These are phyloP conservation scores for Pleurotus eryngii DNA, from an alignment of 768 basidiomycete species.

Conservation along the genomic window DNA sequence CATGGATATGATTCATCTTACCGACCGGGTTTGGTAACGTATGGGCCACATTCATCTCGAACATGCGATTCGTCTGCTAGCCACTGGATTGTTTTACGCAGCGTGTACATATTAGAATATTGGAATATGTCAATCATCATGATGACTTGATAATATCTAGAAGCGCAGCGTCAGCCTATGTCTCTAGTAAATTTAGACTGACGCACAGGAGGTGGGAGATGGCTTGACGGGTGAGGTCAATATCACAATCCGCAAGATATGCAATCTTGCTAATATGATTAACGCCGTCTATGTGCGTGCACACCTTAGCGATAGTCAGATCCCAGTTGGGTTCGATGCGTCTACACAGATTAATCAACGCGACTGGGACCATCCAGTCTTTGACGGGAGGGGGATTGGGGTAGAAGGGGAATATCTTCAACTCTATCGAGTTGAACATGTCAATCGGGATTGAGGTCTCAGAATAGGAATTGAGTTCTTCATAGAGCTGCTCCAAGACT, in stretches of 20 bases:
- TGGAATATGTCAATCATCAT: constrained; percentile 98
- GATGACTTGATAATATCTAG: constrained; percentile 91
- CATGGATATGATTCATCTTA: background rate
- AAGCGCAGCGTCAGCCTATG: constrained; percentile 9
- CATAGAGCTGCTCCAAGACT: constrained; percentile 94
- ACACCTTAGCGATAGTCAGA: constrained; percentile 87
- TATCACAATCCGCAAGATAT: constrained; percentile 85
- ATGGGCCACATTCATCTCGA: constrained; percentile 86
- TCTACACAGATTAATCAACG: constrained; percentile 78
- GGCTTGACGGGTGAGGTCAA: constrained; percentile 77
- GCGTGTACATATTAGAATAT: constrained; percentile 95
- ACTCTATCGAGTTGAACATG: constrained; percentile 88
- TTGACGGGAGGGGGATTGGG: constrained; percentile 87
- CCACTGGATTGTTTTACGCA: constrained; percentile 83
- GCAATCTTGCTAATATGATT: constrained; percentile 92
- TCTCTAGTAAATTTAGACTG: background rate
- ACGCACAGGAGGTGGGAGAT: constrained; percentile 89
- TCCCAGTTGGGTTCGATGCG: constrained; percentile 94
- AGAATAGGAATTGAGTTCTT: constrained; percentile 95
- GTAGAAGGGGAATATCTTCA: constrained; percentile 96
- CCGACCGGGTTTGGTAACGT: constrained; percentile 77
- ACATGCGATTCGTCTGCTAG: constrained; percentile 84
- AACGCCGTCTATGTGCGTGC: constrained; percentile 81
- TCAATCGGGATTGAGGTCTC: constrained; percentile 93
- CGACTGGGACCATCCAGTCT: constrained; percentile 95